phyloP scores from a whole-genome alignment of 2,329 filamentous ascomycete genomes.

The Aciculosporium take region DNA sequence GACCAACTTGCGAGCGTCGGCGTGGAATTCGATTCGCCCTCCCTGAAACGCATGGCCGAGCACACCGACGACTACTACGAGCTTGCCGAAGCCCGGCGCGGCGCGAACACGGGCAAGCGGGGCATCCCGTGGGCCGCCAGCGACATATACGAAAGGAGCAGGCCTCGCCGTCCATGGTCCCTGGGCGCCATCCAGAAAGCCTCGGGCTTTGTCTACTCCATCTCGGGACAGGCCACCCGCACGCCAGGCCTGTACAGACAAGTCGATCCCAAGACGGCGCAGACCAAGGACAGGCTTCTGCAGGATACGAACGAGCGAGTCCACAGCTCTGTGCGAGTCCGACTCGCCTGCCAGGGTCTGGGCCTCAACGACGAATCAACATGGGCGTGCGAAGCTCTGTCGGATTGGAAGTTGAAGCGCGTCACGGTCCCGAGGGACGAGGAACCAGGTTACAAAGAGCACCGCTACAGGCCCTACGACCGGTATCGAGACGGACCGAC shows the following conservation, averaged over 20 bases:
- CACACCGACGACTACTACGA: slow-evolving; percentile 21
- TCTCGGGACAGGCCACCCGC: slow-evolving; percentile 28
- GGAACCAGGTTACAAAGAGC: slow-evolving; percentile 6
- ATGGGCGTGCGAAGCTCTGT: slow-evolving; percentile 33
- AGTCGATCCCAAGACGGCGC: slow-evolving; percentile 25
- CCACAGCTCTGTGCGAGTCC: slow-evolving; percentile 39
- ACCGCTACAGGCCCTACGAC: slow-evolving; percentile 12
- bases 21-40: slow-evolving; percentile 31
- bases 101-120: slow-evolving; percentile 5
- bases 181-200: slow-evolving; percentile 29
- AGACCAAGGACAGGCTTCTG: slow-evolving; percentile 24
- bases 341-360: slow-evolving; percentile 35
- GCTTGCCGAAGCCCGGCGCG: slow-evolving; percentile 5
- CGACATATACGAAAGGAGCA: slow-evolving; percentile 32
- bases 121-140: slow-evolving; percentile 29
- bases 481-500: slow-evolving; percentile 8
- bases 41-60: slow-evolving; percentile 26
- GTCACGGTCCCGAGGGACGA: slow-evolving; percentile 9
- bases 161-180: slow-evolving; percentile 34
- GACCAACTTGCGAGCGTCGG: slow-evolving; percentile 38
- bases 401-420: slow-evolving; percentile 29
- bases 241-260: slow-evolving; percentile 35
- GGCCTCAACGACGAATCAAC: slow-evolving; percentile 31
- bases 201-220: slow-evolving; percentile 25
- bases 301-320: slow-evolving; percentile 40